These are phyloP conservation scores for Fusarium sarcochroum DNA, from an alignment of 2,329 filamentous ascomycete species.

Conservation along the genomic window DNA sequence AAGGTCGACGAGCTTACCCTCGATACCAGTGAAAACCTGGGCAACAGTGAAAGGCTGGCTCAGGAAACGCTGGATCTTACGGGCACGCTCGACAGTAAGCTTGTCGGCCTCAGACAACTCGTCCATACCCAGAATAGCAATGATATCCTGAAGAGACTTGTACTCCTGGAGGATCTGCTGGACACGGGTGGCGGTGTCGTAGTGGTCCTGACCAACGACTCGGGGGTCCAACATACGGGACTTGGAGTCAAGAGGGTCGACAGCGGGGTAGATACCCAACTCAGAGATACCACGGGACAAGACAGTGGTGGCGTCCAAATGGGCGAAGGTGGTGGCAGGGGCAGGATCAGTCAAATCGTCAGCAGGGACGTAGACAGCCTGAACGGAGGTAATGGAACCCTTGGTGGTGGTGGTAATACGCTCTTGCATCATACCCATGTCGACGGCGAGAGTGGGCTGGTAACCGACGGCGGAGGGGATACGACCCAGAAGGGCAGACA, in stretches of 20 bases:
- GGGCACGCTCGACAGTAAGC: slow-evolving; percentile 99
- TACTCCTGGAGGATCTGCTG: slow-evolving; percentile 99
- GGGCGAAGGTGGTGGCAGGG: slow-evolving; percentile 98
- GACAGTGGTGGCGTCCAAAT: slow-evolving; percentile 99
- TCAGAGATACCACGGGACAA: slow-evolving; percentile 99
- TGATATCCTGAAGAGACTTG: slow-evolving; percentile 99
- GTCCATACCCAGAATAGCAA: slow-evolving; percentile 99
- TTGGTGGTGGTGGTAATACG: slow-evolving; percentile 99
- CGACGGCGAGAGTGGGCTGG: slow-evolving; percentile 97
- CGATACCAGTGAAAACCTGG: slow-evolving; percentile 89
- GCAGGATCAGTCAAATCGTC: slow-evolving; percentile 99
- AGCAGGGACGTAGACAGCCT: slow-evolving; percentile 99
- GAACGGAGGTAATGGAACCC: slow-evolving; percentile 99
- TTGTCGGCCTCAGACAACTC: slow-evolving; percentile 99
- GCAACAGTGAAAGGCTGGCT: slow-evolving; percentile 96
- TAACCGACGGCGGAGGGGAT: slow-evolving; percentile 99
- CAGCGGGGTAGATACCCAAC: slow-evolving; percentile 99
- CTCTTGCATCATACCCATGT: slow-evolving; percentile 99
- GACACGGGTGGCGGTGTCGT: slow-evolving; percentile 92
- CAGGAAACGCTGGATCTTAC: slow-evolving; percentile 99
- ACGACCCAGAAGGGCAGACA: slow-evolving; percentile 99
- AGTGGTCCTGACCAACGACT: slow-evolving; percentile 98
- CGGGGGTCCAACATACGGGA: slow-evolving; percentile 99
- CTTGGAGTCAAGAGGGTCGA: slow-evolving; percentile 99
- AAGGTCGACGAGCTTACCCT: slow-evolving; percentile 96